Conservation (phyloP, 257 asterid species). For the Solanum rostratum region DNA sequence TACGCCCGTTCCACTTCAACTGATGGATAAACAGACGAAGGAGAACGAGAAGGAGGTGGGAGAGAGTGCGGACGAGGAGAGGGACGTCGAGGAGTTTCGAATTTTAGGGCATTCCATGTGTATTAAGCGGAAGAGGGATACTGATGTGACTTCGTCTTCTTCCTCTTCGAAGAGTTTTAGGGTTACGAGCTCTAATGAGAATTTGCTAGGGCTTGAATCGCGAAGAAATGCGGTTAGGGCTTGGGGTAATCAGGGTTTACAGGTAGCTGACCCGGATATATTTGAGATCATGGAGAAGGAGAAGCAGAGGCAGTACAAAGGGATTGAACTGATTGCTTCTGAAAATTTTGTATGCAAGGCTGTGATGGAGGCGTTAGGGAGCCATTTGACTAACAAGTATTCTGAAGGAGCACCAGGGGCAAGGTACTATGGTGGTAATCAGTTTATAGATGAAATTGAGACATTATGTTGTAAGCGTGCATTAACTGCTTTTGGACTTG, state of each 20-base stretch:
- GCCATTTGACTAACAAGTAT: constrained; percentile 78
- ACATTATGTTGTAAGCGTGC: constrained; percentile 61
- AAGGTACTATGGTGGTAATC: constrained; percentile 75
- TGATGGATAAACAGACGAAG: constrained; percentile 54
- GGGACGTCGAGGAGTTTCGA: constrained; percentile 44
- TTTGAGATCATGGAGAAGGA: constrained; percentile 71
- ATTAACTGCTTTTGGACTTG: constrained; percentile 67
- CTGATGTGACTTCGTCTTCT: constrained; percentile 35
- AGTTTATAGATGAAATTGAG: constrained; percentile 81
- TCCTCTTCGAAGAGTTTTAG: constrained; percentile 20
- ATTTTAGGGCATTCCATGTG: constrained; percentile 64
- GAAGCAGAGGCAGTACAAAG: constrained; percentile 67
- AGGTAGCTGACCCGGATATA: constrained; percentile 57
- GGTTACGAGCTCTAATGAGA: constrained; percentile 9
- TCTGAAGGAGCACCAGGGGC: constrained; percentile 87
- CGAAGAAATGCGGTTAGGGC: constrained; percentile 44
- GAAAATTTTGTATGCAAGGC: constrained; percentile 85
- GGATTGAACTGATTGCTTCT: constrained; percentile 80
- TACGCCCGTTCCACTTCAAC: constrained; percentile 53
- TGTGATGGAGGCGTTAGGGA: constrained; percentile 77
- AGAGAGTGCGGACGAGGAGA: constrained; percentile 28
- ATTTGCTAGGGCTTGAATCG: constrained; percentile 29
- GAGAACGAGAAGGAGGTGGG: constrained; percentile 5
- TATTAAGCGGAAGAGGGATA: constrained; percentile 50
- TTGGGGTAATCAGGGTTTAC: constrained; percentile 81